Evolutionary conservation across 768 basidiomycete genomes (phyloP), one percentile per base, ranked within the genome.

Genomic region (Termitomyces eurrhizus): DNA sequence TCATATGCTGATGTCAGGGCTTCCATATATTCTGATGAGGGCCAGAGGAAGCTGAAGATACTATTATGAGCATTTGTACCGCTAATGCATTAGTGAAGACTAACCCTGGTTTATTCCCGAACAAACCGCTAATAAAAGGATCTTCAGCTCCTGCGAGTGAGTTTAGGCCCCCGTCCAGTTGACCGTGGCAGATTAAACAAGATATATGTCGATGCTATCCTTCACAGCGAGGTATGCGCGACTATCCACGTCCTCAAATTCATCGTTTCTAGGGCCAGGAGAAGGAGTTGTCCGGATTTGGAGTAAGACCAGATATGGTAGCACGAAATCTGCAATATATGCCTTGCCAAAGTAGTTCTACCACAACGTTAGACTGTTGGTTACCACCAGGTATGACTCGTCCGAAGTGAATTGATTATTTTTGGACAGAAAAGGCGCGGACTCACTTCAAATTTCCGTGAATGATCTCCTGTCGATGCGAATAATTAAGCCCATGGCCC

Each of bases 141-240:
- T 65, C 56, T 57, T 66, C 69, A 37, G 66, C 64, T 24, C 69
- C 58, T 13, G 60, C 46, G 0, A 63, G 35, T 2, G 73, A 57
- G 7, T 68, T 60, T 14, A 65, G 56, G 2, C n/a, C 67, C 29
- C 29, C 52, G 1, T 62, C 26, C 75, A 75, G 60, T 36, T 56
- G 39, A 16, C 42, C 16, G 59, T 36, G 54, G 58, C 59, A 59
- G 18, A 9, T 29, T 29, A 50, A 44, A 42, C 4, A 21, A 33
- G 21, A 16, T 18, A 21, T 5, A 16, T 24, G 5, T 5, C 1
- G 4, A 45, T 11, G 37, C 16, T 13, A 44, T 4, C 11, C 68
- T 77, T 57, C 64, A 80, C 79, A 59, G 78, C 78, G 12, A 68
- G 63, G 64, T 76, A 78, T 39, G 78, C 79, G 41, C 73, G 71